A percentile compares a stretch with the other conserved stretches of the same genome.
phyloP scores from a whole-genome alignment of 331 rosid species.

The Malus hybrid region DNA sequence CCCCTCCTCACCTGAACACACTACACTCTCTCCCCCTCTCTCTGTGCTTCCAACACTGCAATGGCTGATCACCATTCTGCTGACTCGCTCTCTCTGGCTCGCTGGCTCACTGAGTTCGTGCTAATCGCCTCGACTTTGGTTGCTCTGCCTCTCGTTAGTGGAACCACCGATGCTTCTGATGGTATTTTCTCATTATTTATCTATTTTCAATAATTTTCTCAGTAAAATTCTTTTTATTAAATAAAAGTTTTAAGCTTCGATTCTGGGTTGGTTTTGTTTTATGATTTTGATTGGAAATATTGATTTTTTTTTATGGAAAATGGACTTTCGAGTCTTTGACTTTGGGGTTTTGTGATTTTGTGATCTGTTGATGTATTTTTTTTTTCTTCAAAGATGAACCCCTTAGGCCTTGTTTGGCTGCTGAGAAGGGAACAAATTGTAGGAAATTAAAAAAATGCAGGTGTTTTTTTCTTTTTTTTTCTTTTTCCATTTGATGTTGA shows the following conservation, averaged over 20 bases:
- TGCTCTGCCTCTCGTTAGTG: slow-evolving; percentile 27
- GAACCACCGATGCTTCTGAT: slow-evolving; percentile 67
- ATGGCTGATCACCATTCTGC: slow-evolving; percentile 32
- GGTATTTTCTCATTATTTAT: slow-evolving; percentile 28
- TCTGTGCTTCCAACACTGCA: slow-evolving; percentile 10
- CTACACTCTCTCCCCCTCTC: not conserved
- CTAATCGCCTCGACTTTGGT: slow-evolving; percentile 30
- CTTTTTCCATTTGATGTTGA: no score
- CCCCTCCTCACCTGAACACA: slow-evolving; percentile 25
- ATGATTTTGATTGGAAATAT: slow-evolving; percentile 10
- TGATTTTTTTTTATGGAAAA: slow-evolving; percentile 17
- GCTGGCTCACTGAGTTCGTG: slow-evolving; percentile 13
- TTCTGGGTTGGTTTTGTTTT: not conserved
- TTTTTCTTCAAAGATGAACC: not conserved
- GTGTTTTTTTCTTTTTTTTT: no score
- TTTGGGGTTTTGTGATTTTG: slow-evolving; percentile 8
- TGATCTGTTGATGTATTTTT: not conserved
- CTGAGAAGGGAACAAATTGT: no score
- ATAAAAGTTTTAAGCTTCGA: not conserved
- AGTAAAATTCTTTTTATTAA: not conserved
- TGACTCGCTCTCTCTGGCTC: not conserved
- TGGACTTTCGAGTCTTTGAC: slow-evolving; percentile 14
- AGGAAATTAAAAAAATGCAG: no score
- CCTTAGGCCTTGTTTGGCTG: slow-evolving; percentile 9
- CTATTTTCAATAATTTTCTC: not conserved